Conservation (phyloP, 306 rosid species). For the Cucumis cinereus region DNA sequence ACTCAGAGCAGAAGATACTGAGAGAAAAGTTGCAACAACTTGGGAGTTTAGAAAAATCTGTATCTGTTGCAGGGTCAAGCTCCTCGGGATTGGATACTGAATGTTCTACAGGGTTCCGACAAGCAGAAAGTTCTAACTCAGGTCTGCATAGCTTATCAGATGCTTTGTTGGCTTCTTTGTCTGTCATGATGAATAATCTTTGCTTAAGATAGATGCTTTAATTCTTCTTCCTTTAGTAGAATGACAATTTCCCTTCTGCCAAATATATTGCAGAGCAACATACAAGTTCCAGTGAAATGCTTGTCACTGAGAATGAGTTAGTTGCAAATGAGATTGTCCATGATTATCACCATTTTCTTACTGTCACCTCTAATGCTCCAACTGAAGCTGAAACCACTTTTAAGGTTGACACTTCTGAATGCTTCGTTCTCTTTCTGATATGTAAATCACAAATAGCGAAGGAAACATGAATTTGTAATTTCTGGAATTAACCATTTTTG, state of each 20-base stretch:
- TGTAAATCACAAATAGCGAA: background rate
- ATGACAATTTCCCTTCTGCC: slow-evolving; percentile 17
- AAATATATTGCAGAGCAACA: slow-evolving; percentile 21
- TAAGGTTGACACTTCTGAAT: slow-evolving; percentile 39
- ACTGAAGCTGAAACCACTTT: slow-evolving; percentile 35
- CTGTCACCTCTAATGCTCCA: slow-evolving; percentile 24
- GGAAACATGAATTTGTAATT: background rate
- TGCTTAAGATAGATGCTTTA: slow-evolving; percentile 33
- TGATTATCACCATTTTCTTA: slow-evolving; percentile 30
- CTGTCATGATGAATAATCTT: slow-evolving; percentile 24
- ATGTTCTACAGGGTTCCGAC: background rate
- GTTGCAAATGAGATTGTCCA: slow-evolving; percentile 79
- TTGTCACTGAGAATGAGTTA: slow-evolving; percentile 55
- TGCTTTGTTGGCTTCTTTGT: slow-evolving; percentile 17
- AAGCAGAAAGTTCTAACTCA: slow-evolving; percentile 1
- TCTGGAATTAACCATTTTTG: background rate
- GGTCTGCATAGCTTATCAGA: slow-evolving; percentile 6
- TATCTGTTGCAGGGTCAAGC: slow-evolving; percentile 24
- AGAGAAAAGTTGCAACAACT: slow-evolving; percentile 68
- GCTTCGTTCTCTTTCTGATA: background rate
- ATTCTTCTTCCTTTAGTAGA: background rate
- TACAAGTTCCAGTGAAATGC: slow-evolving; percentile 25
- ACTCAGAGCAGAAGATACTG: slow-evolving; percentile 52
- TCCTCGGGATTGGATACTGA: background rate
- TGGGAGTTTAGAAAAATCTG: slow-evolving; percentile 50